Percentiles rank a stretch among this genome's conserved stretches.
Evolutionary conservation across 305 asterid genomes (phyloP).

Genomic region (Andrographis paniculata): DNA sequence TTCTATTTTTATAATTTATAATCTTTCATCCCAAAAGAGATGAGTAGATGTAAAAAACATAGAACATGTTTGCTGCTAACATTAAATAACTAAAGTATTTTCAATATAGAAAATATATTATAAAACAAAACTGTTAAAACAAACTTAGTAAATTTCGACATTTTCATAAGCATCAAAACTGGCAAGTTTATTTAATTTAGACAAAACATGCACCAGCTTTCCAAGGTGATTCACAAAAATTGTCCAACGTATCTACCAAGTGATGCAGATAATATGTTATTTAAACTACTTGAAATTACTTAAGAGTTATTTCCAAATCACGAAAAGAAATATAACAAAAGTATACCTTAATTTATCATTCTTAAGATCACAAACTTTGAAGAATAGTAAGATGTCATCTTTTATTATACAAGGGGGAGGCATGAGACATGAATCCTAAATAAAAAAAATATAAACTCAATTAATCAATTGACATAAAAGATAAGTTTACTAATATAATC

Average conservation of each 20-base stretch:
- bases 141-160: slow-evolving; percentile 34
- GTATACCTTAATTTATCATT: slow-evolving; percentile 18
- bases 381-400: slow-evolving; percentile 23
- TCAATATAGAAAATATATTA: too few species aligned
- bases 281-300: too few species aligned
- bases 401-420: slow-evolving; percentile 17
- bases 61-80: too few species aligned
- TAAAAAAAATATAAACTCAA: slow-evolving; percentile 1
- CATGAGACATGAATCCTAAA: slow-evolving; percentile 14
- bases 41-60: too few species aligned
- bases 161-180: slow-evolving; percentile 32
- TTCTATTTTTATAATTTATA: too few species aligned
- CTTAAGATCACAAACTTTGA: slow-evolving; percentile 21
- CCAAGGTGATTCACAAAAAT: slow-evolving; percentile 25
- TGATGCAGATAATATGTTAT: neutral
- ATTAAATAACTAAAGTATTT: too few species aligned
- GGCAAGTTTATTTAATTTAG: slow-evolving; percentile 29
- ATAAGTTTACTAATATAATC: neutral
- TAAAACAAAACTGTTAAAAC: slow-evolving; percentile 4
- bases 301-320: too few species aligned
- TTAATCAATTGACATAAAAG: neutral
- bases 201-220: slow-evolving; percentile 26
- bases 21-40: too few species aligned
- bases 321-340: neutral
- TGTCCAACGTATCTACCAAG: slow-evolving; percentile 27